phyloP scores from a whole-genome alignment of 805 yeast genomes.

The Candida yuanshanica region DNA sequence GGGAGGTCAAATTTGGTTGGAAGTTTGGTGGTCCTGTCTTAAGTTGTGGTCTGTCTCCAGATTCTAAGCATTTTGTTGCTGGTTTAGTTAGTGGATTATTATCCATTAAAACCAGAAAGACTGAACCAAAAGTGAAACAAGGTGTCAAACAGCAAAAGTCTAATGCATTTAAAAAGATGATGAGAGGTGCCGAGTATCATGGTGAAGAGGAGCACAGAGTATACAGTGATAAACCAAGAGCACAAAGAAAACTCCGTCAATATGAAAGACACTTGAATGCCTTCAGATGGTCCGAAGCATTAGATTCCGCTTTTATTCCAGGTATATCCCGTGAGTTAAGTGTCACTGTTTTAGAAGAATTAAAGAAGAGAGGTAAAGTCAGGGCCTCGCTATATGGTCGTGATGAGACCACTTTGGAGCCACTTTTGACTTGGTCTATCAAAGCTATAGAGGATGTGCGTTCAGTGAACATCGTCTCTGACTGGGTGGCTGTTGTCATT shows the following conservation, averaged over 20 bases:
- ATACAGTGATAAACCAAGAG: conserved; percentile 49
- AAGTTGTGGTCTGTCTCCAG: conserved; percentile 85
- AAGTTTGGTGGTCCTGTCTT: conserved; percentile 92
- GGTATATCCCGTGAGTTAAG: conserved; percentile 80
- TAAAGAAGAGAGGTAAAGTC: conserved; percentile 84
- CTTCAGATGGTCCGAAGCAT: conserved; percentile 89
- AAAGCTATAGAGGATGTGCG: conserved; percentile 76
- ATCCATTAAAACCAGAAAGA: conserved; percentile 81
- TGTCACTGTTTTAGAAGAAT: conserved; percentile 76
- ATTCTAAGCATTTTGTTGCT: conserved; percentile 79
- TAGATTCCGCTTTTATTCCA: conserved; percentile 76
- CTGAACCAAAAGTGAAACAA: conserved; percentile 50
- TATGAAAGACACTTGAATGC: conserved; percentile 82
- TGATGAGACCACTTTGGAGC: conserved; percentile 83
- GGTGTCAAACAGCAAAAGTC: conserved; percentile 47
- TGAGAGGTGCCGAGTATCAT: conserved; percentile 84
- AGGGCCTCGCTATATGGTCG: conserved; percentile 74
- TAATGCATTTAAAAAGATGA: conserved; percentile 69
- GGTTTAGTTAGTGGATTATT: conserved; percentile 88
- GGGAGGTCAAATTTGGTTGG: conserved; percentile 96
- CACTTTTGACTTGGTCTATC: conserved; percentile 77
- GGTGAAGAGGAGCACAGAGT: conserved; percentile 83
- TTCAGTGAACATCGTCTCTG: conserved; percentile 53
- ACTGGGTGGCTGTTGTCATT: conserved; percentile 67
- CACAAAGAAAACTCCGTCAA: conserved; percentile 62